Evolutionary conservation across 1,284 basidiomycete species (phyloP), one percentile per base, ranked within the genome.

Genomic region (Phellinidium pouzarii): DNA sequence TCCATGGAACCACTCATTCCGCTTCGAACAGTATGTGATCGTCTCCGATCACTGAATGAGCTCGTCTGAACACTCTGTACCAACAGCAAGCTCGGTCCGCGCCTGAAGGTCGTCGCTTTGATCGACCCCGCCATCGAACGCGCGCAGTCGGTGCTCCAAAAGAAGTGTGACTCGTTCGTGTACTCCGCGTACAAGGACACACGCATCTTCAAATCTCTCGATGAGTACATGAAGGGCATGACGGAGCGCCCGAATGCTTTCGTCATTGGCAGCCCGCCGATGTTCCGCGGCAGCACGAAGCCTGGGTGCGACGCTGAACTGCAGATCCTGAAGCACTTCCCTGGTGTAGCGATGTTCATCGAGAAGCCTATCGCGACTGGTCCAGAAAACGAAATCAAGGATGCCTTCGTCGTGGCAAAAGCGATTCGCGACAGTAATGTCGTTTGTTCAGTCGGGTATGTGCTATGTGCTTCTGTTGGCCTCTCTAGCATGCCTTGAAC

Each of bases 341-440:
- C 94, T 52, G 82, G 84, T 23, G 84, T 91, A 27, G 86, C 90
- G n/a, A 79, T 95, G 71, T 96, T 96, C 67, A 79, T 98, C 59
- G 94, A 98, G 71, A 98, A 97, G 74, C 94, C 94, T 26, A 78
- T 95, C 59, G 84, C 92, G 23, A 94, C 93, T 27, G 93, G 92
- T 27, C 81, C 87, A 8, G 76, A 73, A 48, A 71, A 76, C 57
- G 82, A 87, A 66, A 79, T 94, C 56, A 71, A 74, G 44, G 78
- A 87, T 53, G 73, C 74, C n/a, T 85, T 80, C 67, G 67, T 76
- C 48, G 78, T 91, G 56, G 78, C 87, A 7, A 80, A 84, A 60
- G 70, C 67, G 54, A 88, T 94, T 62, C 67, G 74, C 53, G 78
- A 88, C 34, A 76, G 78, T 57, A 77, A 79, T 55, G 87, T 87